These are phyloP conservation scores for Haematococcus lacustris DNA, from an alignment of 139 green algal genomes.

Conservation along the genomic window DNA sequence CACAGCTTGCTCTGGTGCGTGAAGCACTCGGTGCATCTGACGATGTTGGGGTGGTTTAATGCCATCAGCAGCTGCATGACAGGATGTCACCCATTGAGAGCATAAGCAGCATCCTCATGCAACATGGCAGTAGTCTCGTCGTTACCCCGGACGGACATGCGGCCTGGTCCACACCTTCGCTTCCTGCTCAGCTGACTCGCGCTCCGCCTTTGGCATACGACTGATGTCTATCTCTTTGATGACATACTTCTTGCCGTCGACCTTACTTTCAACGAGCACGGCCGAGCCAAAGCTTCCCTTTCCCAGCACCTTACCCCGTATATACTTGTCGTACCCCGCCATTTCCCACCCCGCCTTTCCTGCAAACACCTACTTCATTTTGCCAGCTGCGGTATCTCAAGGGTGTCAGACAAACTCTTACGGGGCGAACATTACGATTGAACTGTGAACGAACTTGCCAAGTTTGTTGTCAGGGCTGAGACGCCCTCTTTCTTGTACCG, in stretches of 20 bases:
- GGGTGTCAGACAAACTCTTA: no score
- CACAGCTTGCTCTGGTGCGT: slow-evolving; percentile 46
- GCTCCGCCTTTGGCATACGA: slow-evolving; percentile 49
- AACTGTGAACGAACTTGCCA: no score
- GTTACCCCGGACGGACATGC: neutral
- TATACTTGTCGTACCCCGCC: slow-evolving; percentile 51
- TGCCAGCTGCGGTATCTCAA: no score
- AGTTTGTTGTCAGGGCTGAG: no score
- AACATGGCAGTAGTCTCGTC: neutral
- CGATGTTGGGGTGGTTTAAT: slow-evolving; percentile 65
- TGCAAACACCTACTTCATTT: no score
- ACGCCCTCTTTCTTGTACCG: no score
- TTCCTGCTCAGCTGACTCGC: slow-evolving; percentile 51
- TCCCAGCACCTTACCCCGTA: slow-evolving; percentile 43
- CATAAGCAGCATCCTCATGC: neutral
- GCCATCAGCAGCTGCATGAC: slow-evolving; percentile 51
- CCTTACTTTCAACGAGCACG: slow-evolving; percentile 43
- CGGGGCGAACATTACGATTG: no score
- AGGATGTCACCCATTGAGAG: neutral
- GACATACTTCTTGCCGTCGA: slow-evolving; percentile 59
- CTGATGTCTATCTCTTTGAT: slow-evolving; percentile 72
- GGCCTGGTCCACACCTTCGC: slow-evolving; percentile 40
- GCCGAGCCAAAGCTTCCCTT: slow-evolving; percentile 60
- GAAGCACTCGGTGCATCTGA: slow-evolving; percentile 59
- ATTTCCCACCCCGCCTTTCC: no score